A percentile compares a stretch with the other conserved stretches of the same genome.
Conservation (phyloP, 208 protist species). For the Crithidia thermophila region DNA sequence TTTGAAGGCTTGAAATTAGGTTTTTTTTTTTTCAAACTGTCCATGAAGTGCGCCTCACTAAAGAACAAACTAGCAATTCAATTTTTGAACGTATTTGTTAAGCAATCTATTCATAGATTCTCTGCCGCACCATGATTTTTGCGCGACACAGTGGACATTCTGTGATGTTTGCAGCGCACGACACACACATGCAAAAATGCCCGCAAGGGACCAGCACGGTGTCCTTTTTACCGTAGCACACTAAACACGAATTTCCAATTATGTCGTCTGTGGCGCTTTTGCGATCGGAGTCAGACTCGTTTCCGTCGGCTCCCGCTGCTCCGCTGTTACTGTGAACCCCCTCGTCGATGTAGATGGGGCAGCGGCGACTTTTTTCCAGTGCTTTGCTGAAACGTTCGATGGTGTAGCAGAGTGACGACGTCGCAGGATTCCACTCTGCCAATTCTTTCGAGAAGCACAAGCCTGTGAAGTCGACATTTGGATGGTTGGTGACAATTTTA, state of each 20-base stretch:
- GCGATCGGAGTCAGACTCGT: background rate
- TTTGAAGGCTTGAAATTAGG: background rate
- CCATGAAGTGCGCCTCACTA: background rate
- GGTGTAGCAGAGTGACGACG: slow-evolving; percentile 38
- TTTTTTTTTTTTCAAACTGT: background rate
- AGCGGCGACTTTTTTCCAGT: slow-evolving; percentile 40
- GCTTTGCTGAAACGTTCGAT: slow-evolving; percentile 31
- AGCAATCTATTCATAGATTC: slow-evolving; percentile 28
- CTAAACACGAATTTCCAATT: slow-evolving; percentile 32
- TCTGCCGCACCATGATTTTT: slow-evolving; percentile 53
- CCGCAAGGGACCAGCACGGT: slow-evolving; percentile 64
- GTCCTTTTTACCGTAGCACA: slow-evolving; percentile 45
- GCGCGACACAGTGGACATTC: slow-evolving; percentile 56
- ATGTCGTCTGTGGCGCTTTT: slow-evolving; percentile 21
- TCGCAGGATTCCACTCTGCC: slow-evolving; percentile 47
- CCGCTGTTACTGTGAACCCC: too few species aligned
- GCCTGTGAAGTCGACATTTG: slow-evolving; percentile 59
- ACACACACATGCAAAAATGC: slow-evolving; percentile 55
- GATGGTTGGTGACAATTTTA: slow-evolving; percentile 51
- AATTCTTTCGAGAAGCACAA: slow-evolving; percentile 53
- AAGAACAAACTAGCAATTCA: background rate
- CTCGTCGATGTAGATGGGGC: slow-evolving; percentile 49
- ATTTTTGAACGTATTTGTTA: too few species aligned
- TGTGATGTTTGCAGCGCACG: slow-evolving; percentile 48
- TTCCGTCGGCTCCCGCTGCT: background rate